Conservation (phyloP, 257 asterid genomes). For the Solanum pennellii region DNA sequence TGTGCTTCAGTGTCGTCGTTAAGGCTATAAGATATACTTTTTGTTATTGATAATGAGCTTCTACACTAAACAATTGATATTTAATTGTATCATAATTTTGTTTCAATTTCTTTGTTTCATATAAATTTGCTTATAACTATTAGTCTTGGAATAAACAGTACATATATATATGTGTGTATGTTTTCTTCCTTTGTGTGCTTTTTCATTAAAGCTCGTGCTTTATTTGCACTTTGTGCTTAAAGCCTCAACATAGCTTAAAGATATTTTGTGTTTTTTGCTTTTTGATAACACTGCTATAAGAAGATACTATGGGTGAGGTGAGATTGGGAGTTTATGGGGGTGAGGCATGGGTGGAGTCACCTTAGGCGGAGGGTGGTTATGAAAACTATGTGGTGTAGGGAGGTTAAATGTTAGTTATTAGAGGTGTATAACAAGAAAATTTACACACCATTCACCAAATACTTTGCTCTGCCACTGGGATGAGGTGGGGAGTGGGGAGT, state of each 20-base stretch:
- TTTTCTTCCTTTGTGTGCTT: not conserved
- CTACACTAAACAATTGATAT: not conserved
- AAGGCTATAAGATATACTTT: not conserved
- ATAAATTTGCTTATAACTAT: not conserved
- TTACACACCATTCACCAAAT: not conserved
- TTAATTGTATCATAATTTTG: no score
- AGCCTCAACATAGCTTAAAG: not conserved
- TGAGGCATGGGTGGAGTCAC: not conserved
- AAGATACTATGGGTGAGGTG: not conserved
- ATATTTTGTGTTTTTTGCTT: not conserved
- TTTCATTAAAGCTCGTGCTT: not conserved
- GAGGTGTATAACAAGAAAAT: not conserved
- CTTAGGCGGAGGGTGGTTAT: not conserved
- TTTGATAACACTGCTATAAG: not conserved
- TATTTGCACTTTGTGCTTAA: not conserved
- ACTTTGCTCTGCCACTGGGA: not conserved
- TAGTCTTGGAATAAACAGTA: not conserved
- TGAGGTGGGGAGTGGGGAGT: not conserved
- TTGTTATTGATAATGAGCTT: not conserved
- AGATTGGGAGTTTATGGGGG: not conserved
- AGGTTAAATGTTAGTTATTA: not conserved
- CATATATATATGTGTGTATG: not conserved
- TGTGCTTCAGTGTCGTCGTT: accelerated
- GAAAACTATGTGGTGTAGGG: not conserved
- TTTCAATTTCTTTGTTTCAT: not conserved